Evolutionary conservation across 2,329 filamentous ascomycete species (phyloP), one percentile per base, ranked within the genome.

Genomic region (Talaromyces verruculosus): DNA sequence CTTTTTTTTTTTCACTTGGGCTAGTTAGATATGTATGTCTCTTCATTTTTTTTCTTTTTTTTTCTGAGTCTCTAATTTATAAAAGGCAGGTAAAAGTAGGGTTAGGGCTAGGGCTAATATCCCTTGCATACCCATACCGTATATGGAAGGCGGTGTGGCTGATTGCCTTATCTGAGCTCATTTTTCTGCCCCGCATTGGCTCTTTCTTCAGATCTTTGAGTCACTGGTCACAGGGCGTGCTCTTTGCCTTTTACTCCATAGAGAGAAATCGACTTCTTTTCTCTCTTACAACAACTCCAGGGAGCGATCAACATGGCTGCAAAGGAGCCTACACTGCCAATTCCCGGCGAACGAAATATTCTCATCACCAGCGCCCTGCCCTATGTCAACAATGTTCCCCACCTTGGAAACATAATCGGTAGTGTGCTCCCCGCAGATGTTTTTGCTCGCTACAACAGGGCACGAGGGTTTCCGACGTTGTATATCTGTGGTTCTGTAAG

Each of bases 321-420:
- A 25, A 58, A 55, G 6, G 62, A 59, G 57, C 67, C 67, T 58
- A 86, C 90, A 68, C 78, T 91, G 69, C 90, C 90, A 69, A 79
- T 87, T 73, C 81, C 87, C 76, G 91, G 90, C 71, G 89, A 96
- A 84, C 86, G 89, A 73, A 98, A 97, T 78, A 88, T 96, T 72
- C 86, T 98, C 68, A 89, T 98, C 73, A 97, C 94, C 51, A 94
- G 90, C 72, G 93, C 93, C n/a, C 80, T 97, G 58, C 93, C 93
- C 49, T 97, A 97, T 73, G 90, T 92, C 62, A 89, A 89, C 78
- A 89, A 89, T 73, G 87, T 91, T 35, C 90, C 93, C 59, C 93
- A 97, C 81, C 82, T 97, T 72, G 93, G 92, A 68, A 96, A 96
- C 79, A 88, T 96, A 70, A 89, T 96, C 69, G 92, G 92, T 69